Conservation (phyloP, 148 eudicot species). For the Rhododendron griersonianum region DNA sequence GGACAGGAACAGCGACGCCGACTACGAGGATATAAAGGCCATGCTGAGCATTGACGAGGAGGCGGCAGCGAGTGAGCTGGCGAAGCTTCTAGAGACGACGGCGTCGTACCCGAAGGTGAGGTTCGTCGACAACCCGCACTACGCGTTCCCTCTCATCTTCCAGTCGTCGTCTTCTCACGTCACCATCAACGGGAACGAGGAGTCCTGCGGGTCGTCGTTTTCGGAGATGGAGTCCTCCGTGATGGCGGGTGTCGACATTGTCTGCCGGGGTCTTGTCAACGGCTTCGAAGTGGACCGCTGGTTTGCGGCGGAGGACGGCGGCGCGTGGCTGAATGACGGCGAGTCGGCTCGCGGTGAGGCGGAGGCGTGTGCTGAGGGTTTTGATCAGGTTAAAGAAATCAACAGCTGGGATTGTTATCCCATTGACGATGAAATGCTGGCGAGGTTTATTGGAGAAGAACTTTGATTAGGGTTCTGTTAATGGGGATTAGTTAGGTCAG, state of each 20-base stretch:
- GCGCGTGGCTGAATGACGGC: conserved; percentile 11
- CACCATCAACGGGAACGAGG: conserved; percentile 68
- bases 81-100: conserved; percentile 39
- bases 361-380: not conserved
- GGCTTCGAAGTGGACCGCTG: not conserved
- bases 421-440: conserved; percentile 25
- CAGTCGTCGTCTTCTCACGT: conserved; percentile 42
- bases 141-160: conserved; percentile 23
- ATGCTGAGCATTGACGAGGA: conserved; percentile 22
- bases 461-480: not conserved
- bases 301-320: conserved; percentile 6
- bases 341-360: conserved; percentile 18
- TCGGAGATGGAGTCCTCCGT: conserved; percentile 59
- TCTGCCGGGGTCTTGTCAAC: not conserved
- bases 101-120: conserved; percentile 24
- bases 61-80: conserved; percentile 34
- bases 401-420: conserved; percentile 18
- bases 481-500: not conserved
- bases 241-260: conserved; percentile 41
- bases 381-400: not conserved
- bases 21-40: conserved; percentile 16
- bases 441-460: conserved; percentile 29
- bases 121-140: conserved; percentile 48
- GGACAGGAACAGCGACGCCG: not conserved
- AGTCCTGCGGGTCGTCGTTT: conserved; percentile 68